Conservation (phyloP, 192 early-diverging fungal genomes). For the Coemansia sp. region DNA sequence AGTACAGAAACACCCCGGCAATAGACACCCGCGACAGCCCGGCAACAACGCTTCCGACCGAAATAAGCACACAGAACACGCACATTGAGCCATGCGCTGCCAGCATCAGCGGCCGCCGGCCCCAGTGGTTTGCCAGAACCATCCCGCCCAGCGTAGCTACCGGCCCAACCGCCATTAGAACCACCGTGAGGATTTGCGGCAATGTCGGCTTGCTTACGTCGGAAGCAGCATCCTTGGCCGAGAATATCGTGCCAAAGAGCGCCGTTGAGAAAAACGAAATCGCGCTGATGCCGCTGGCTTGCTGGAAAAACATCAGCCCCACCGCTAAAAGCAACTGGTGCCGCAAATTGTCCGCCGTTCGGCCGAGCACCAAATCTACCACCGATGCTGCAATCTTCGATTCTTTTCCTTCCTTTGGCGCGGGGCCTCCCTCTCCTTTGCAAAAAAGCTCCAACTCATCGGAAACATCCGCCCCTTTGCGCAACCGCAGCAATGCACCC, state of each 20-base stretch:
- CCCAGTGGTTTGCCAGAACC: conserved; percentile 63
- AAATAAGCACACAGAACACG: conserved; percentile 60
- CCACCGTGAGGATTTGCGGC: conserved; percentile 38
- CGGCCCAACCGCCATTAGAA: conserved; percentile 27
- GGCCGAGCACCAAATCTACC: conserved; percentile 57
- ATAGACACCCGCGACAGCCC: conserved; percentile 53
- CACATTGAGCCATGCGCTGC: conserved; percentile 62
- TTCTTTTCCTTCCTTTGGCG: neutral
- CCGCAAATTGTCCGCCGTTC: conserved; percentile 57
- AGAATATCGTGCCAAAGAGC: conserved; percentile 55
- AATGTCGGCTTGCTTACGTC: conserved; percentile 21
- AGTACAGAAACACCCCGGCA: conserved; percentile 70
- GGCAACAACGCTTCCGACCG: conserved; percentile 59
- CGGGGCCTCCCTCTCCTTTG: conserved; percentile 4
- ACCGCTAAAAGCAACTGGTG: conserved; percentile 65
- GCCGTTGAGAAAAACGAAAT: conserved; percentile 81
- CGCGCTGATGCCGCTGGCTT: conserved; percentile 79
- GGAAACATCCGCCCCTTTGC: conserved; percentile 54
- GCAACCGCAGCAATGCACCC: conserved; percentile 54
- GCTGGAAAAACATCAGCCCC: conserved; percentile 69
- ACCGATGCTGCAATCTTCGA: conserved; percentile 28
- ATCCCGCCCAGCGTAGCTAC: conserved; percentile 24
- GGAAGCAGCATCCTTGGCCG: neutral
- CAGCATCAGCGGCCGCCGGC: conserved; percentile 70
- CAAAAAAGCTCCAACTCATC: conserved; percentile 62